A percentile compares a stretch with the other conserved stretches of the same genome.
Evolutionary conservation across 352 stramenopile species (phyloP).

Genomic region (Phytophthora citrophthora): DNA sequence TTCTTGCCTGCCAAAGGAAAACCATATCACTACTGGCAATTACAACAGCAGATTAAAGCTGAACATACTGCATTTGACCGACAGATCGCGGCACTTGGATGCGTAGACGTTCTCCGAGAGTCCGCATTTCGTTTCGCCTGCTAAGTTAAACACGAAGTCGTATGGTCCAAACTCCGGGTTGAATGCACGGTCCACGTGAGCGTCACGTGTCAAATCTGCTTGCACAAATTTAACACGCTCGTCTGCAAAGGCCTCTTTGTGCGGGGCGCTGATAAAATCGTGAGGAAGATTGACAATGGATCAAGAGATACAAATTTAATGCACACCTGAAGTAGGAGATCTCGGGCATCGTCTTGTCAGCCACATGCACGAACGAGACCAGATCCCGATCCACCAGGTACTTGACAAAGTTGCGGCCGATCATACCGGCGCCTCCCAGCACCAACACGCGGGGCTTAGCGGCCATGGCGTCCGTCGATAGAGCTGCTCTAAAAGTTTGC

Average conservation of each 20-base stretch:
- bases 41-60: background rate
- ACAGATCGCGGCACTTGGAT: slow-evolving; percentile 86
- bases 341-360: slow-evolving; percentile 88
- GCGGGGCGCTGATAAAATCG: slow-evolving; percentile 35
- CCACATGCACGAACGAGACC: slow-evolving; percentile 71
- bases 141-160: slow-evolving; percentile 88
- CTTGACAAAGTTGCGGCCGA: slow-evolving; percentile 89
- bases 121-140: slow-evolving; percentile 85
- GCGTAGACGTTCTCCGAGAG: slow-evolving; percentile 78
- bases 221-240: slow-evolving; percentile 81
- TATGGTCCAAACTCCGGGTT: slow-evolving; percentile 72
- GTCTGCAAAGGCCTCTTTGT: slow-evolving; percentile 78
- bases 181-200: slow-evolving; percentile 82
- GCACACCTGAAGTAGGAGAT: slow-evolving; percentile 88
- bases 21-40: background rate
- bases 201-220: slow-evolving; percentile 80
- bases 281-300: background rate
- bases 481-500: background rate
- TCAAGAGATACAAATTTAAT: background rate
- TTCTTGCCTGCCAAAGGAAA: slow-evolving; percentile 53
- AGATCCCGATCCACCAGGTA: slow-evolving; percentile 78
- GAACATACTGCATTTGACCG: slow-evolving; percentile 80
- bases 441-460: slow-evolving; percentile 81
- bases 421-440: slow-evolving; percentile 85
- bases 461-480: slow-evolving; percentile 7